Evolutionary conservation across 2,329 filamentous ascomycete species (phyloP), one percentile per base, ranked within the genome.

Genomic region (Onygena corvina): DNA sequence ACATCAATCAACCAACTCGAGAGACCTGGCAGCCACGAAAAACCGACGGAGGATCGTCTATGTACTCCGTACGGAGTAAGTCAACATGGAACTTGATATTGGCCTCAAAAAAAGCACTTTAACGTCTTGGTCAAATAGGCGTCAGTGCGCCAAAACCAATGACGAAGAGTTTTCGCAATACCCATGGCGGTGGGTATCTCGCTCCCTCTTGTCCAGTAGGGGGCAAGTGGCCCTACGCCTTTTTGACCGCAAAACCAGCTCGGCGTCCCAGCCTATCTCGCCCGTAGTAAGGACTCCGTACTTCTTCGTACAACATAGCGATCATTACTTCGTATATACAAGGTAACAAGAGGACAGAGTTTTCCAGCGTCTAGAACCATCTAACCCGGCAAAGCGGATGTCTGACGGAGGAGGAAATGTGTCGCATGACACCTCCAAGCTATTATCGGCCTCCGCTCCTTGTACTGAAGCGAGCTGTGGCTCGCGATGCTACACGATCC

Each of bases 361-460:
- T 42, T 23, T 6, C 27, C 21, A 42, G 27, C 36, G 36, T 27
- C 36, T 42, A 20, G 36, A 42, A 42, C 36, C 36, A 20, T 42
- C 36, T 42, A n/a, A n/a, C 25, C 36, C 36, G 36, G 4, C n/a
- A 12, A 2, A 7, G 36, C 27, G 36, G 35, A 40, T 8, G 35
- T 40, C 21, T 42, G 20, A 42, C 36, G 27, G 36, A 42, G 36
- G 21, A 42, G 36, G 36, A 42, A 42, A 42, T 23, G 12, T 42
- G 36, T 42, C 36, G 36, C 36, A 42, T 42, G 36, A 42, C 36
- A 42, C 36, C 36, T 40, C 20, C 36, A 23, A 27, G 36, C 20
- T 7, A 27, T 7, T 4, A 16, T 7, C 20, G 21, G 36, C 36
- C 21, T 25, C 21, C 6, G n/a, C 12, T 42, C 36, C 36, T n/a